Percentiles rank a stretch among this genome's conserved stretches.
These are phyloP conservation scores for Zygosaccharomyces sapae DNA, from an alignment of 1,139 yeast species.

Conservation along the genomic window DNA sequence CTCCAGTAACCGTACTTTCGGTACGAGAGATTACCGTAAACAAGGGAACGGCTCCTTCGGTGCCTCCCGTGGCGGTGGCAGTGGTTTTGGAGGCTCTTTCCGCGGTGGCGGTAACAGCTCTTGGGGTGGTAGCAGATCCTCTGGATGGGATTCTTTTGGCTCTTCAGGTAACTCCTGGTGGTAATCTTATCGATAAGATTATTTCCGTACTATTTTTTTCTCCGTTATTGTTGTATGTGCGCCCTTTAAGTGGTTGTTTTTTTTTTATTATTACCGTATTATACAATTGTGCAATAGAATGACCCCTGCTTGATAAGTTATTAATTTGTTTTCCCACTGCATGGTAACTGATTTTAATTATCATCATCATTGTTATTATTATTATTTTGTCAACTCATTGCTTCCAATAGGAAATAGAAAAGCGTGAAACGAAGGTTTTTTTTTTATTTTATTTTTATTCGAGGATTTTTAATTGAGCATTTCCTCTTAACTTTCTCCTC, in stretches of 20 bases:
- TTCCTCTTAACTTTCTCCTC: background rate
- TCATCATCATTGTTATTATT: background rate
- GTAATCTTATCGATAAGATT: conserved; percentile 14
- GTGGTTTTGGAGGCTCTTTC: conserved; percentile 35
- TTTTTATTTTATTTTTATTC: background rate
- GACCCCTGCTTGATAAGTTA: conserved; percentile 12
- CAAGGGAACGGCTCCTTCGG: conserved; percentile 36
- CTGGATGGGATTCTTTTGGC: conserved; percentile 22
- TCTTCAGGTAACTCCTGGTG: conserved; percentile 33
- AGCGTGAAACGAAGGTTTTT: conserved; percentile 1
- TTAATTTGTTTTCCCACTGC: conserved; percentile 3
- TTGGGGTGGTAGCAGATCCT: conserved; percentile 29
- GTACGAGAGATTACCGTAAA: conserved; percentile 59
- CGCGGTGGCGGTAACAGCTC: conserved; percentile 30
- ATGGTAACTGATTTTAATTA: background rate
- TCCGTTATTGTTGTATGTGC: conserved; percentile 16
- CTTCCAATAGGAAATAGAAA: background rate
- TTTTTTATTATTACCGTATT: conserved; percentile 16
- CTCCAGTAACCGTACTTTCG: conserved; percentile 30
- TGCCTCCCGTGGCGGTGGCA: conserved; percentile 35
- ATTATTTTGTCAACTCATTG: conserved; percentile 5
- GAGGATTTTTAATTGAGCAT: background rate
- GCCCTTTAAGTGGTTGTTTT: conserved; percentile 14
- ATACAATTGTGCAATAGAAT: conserved; percentile 28
- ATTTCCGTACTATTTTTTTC: conserved; percentile 8